Conservation (phyloP, 1,139 yeast species). For the Blastobotrys indianensis region DNA sequence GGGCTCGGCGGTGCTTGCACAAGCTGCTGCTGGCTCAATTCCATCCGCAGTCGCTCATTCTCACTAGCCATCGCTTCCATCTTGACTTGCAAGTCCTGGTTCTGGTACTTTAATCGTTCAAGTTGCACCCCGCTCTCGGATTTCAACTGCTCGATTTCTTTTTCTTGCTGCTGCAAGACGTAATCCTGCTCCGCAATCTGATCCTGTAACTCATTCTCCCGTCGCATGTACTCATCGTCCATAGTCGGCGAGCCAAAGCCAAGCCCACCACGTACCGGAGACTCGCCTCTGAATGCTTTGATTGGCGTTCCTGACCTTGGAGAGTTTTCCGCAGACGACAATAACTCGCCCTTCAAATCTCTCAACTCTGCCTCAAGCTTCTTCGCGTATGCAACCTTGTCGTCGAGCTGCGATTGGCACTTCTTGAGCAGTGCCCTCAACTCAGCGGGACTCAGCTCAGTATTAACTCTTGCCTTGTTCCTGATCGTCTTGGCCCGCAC, state of each 20-base stretch:
- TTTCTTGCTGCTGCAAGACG: slow-evolving; percentile 25
- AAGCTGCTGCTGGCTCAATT: not conserved
- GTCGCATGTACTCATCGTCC: slow-evolving; percentile 26
- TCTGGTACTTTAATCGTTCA: slow-evolving; percentile 29
- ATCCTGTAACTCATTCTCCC: slow-evolving; percentile 36
- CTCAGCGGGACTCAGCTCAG: slow-evolving; percentile 57
- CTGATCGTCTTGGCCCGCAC: slow-evolving; percentile 67
- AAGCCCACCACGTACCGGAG: not conserved
- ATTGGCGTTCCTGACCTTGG: not conserved
- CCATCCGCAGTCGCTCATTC: not conserved
- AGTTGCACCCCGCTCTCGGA: slow-evolving; percentile 17
- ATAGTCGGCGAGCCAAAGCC: not conserved
- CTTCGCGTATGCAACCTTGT: slow-evolving; percentile 40
- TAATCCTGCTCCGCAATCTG: slow-evolving; percentile 31
- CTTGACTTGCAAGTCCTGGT: slow-evolving; percentile 25
- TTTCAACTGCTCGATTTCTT: slow-evolving; percentile 16
- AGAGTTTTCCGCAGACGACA: no score
- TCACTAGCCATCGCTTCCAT: slow-evolving; percentile 3
- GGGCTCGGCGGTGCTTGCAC: slow-evolving; percentile 4
- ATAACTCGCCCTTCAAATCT: not conserved
- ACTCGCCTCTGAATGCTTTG: not conserved
- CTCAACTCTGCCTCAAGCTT: slow-evolving; percentile 48
- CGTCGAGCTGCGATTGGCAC: slow-evolving; percentile 45
- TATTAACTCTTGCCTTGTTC: slow-evolving; percentile 63
- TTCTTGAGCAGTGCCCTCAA: slow-evolving; percentile 46